Evolutionary conservation across 1,284 basidiomycete genomes (phyloP).

Genomic region (Porodaedalea pini): DNA sequence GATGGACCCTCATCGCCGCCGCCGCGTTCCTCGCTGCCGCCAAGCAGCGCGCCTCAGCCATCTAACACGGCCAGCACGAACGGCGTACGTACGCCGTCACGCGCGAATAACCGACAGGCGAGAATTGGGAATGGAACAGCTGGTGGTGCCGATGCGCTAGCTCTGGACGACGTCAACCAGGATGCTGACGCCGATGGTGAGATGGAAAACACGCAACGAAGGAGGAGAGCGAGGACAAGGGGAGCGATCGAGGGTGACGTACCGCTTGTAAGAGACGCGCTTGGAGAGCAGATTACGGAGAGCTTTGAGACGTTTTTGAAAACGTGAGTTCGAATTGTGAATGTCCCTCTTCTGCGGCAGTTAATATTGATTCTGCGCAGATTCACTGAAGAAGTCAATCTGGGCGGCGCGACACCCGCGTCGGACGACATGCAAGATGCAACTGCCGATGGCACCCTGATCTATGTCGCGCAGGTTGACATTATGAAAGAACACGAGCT

Average conservation of each 20-base stretch:
- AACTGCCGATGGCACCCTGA: constrained; percentile 56
- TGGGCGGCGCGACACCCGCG: constrained; percentile 67
- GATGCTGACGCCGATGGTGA: constrained; percentile 42
- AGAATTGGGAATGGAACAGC: background rate
- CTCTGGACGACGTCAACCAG: constrained; percentile 54
- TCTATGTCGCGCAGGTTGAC: constrained; percentile 90
- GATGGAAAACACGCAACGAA: constrained; percentile 35
- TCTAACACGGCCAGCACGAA: constrained; percentile 38
- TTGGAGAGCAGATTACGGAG: constrained; percentile 89
- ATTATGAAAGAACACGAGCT: constrained; percentile 91
- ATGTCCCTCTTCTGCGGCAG: constrained; percentile 1
- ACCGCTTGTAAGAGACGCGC: constrained; percentile 85
- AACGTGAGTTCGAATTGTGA: constrained; percentile 53
- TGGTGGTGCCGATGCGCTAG: constrained; percentile 49
- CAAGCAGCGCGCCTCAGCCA: constrained; percentile 60
- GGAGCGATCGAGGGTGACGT: constrained; percentile 61
- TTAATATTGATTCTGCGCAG: constrained; percentile 39
- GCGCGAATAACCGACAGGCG: constrained; percentile 38
- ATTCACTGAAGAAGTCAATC: constrained; percentile 75
- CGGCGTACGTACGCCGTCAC: constrained; percentile 39
- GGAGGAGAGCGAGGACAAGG: constrained; percentile 45
- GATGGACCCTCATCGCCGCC: constrained; percentile 43
- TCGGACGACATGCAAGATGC: constrained; percentile 61
- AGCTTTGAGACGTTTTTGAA: constrained; percentile 89
- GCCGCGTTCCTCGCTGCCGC: constrained; percentile 49